Conservation (phyloP, 805 yeast species). For the Candida awuae region DNA sequence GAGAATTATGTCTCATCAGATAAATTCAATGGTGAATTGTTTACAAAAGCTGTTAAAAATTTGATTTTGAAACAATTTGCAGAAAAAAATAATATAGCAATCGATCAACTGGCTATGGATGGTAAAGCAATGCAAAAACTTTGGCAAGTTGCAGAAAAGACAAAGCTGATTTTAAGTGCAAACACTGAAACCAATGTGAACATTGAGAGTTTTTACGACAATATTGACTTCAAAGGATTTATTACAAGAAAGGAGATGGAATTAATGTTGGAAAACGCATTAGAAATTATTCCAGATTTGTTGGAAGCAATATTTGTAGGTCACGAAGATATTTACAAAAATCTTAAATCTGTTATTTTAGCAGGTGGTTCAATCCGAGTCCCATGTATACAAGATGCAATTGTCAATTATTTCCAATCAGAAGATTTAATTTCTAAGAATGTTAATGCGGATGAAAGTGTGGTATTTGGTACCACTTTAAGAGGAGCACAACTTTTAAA, state of each 20-base stretch:
- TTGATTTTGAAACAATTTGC: constrained; percentile 53
- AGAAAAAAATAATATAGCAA: constrained; percentile 16
- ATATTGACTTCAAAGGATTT: constrained; percentile 59
- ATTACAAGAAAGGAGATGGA: constrained; percentile 83
- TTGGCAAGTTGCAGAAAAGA: constrained; percentile 80
- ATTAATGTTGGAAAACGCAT: constrained; percentile 37
- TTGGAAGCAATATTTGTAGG: constrained; percentile 41
- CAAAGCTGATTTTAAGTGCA: constrained; percentile 80
- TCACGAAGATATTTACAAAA: constrained; percentile 14
- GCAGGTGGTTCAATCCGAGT: constrained; percentile 90
- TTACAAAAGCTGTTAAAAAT: constrained; percentile 60
- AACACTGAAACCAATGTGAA: constrained; percentile 71
- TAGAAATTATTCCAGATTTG: constrained; percentile 45
- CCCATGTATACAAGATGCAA: constrained; percentile 70
- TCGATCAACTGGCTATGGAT: constrained; percentile 31
- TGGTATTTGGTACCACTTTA: constrained; percentile 82
- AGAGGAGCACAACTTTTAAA: constrained; percentile 72
- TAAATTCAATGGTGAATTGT: constrained; percentile 65
- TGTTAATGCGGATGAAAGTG: constrained; percentile 94
- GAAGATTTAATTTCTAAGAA: constrained; percentile 50
- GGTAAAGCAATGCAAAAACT: constrained; percentile 58
- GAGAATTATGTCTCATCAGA: constrained; percentile 66
- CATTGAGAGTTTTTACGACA: constrained; percentile 67
- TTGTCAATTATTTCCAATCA: constrained; percentile 47
- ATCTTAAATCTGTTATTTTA: constrained; percentile 53